Percentiles rank a stretch among this genome's conserved stretches.
Evolutionary conservation across 75 land plant genomes (phyloP).

Genomic region (Cryptomeria japonica): DNA sequence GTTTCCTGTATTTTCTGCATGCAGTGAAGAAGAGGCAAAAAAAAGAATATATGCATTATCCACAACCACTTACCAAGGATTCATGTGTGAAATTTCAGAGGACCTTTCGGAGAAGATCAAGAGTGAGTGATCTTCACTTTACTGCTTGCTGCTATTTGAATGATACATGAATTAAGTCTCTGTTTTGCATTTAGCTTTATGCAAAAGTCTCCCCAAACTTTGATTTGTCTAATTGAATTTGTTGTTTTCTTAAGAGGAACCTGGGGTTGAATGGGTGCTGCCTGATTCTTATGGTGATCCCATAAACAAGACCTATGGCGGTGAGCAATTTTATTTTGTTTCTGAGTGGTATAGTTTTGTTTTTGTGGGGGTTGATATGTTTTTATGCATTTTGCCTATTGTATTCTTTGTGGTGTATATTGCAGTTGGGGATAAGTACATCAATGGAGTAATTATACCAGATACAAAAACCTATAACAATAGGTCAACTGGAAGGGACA

Average conservation of each 20-base stretch:
- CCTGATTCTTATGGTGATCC: constrained; percentile 13
- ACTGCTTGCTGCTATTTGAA: too few species aligned
- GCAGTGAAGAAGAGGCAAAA: constrained; percentile 8
- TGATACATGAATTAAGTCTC: not conserved
- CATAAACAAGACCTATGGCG: constrained; percentile 7
- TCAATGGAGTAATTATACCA: constrained; percentile 12
- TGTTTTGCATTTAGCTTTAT: not conserved
- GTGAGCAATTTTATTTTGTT: not conserved
- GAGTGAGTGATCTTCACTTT: not conserved
- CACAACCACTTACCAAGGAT: constrained; percentile 6
- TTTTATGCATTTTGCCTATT: not conserved
- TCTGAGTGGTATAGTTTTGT: not conserved
- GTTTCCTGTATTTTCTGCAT: not conserved
- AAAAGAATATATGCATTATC: constrained; percentile 14
- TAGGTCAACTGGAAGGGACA: constrained; percentile 10
- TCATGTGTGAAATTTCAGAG: constrained; percentile 13
- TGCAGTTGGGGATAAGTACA: constrained; percentile 15
- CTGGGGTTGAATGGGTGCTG: constrained; percentile 9
- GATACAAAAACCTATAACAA: constrained; percentile 7
- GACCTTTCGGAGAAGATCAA: constrained; percentile 12
- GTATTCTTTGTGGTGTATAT: not conserved
- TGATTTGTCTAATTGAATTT: not conserved
- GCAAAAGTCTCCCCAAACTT: not conserved
- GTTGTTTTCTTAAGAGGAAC: not conserved
- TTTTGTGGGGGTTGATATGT: not conserved